Percentiles rank a stretch among this genome's conserved stretches.
Conservation (phyloP, 148 eudicot species). For the Dysphania ambrosioides region DNA sequence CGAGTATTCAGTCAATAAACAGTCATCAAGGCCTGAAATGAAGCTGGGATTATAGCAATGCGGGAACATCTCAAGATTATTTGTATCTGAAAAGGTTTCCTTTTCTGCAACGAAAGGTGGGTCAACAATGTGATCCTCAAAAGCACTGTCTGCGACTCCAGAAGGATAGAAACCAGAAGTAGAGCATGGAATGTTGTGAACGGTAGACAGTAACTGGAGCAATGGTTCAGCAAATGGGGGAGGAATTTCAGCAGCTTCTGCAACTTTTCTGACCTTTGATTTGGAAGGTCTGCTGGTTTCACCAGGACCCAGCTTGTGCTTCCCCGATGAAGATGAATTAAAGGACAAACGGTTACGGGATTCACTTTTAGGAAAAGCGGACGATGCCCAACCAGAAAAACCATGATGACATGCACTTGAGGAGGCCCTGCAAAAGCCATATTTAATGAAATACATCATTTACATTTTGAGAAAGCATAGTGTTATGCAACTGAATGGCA, state of each 20-base stretch:
- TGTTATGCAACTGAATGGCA: background rate
- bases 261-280: conserved; percentile 59
- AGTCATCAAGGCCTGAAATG: conserved; percentile 67
- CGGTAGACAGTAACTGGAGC: conserved; percentile 25
- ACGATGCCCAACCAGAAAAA: conserved; percentile 44
- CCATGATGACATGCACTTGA: conserved; percentile 45
- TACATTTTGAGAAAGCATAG: background rate
- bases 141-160: conserved; percentile 27
- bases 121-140: conserved; percentile 21
- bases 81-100: conserved; percentile 17
- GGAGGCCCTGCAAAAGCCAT: conserved; percentile 39
- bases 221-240: conserved; percentile 30
- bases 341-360: conserved; percentile 33
- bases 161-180: conserved; percentile 29
- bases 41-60: conserved; percentile 44
- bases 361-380: conserved; percentile 49
- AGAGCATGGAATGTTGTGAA: conserved; percentile 13
- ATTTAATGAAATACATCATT: background rate
- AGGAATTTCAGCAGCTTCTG: conserved; percentile 37
- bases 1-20: conserved; percentile 45
- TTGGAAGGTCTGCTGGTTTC: conserved; percentile 56
- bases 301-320: conserved; percentile 55
- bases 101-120: conserved; percentile 22
- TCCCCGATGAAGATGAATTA: conserved; percentile 51
- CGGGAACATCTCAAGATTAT: conserved; percentile 28